Conservation (phyloP, 495 filamentous ascomycete species). For the Aspergillus nanangensis region DNA sequence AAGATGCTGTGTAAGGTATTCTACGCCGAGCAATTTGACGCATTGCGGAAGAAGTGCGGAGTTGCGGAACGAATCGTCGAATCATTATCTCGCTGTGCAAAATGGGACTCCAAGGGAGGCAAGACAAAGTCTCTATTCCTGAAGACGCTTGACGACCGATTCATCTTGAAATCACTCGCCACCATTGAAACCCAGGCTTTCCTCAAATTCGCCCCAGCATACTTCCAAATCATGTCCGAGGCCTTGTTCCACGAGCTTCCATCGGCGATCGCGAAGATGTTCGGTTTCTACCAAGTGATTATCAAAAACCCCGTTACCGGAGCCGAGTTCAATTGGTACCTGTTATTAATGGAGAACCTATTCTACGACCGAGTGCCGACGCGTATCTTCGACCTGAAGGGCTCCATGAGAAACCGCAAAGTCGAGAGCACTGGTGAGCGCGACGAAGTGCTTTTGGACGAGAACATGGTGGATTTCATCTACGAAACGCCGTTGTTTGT, state of each 20-base stretch:
- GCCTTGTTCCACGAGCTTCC: constrained; percentile 94
- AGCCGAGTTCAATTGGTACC: constrained; percentile 89
- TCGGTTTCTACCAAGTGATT: constrained; percentile 94
- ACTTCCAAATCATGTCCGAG: constrained; percentile 96
- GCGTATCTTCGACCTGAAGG: constrained; percentile 96
- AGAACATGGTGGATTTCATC: constrained; percentile 99
- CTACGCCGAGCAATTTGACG: constrained; percentile 97
- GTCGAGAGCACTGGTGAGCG: constrained; percentile 91
- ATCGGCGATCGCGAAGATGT: constrained; percentile 98
- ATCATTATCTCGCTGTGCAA: constrained; percentile 87
- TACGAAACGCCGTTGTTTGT: constrained; percentile 95
- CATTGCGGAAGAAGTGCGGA: constrained; percentile 85
- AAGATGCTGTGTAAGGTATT: constrained; percentile 98
- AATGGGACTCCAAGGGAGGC: constrained; percentile 98
- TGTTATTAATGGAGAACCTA: constrained; percentile 96
- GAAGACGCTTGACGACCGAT: constrained; percentile 91
- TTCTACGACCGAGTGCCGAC: constrained; percentile 93
- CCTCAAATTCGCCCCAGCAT: constrained; percentile 88
- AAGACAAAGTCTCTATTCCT: constrained; percentile 98
- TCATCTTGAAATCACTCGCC: constrained; percentile 86
- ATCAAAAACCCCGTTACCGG: constrained; percentile 94
- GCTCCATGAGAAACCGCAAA: constrained; percentile 96
- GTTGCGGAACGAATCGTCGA: constrained; percentile 92
- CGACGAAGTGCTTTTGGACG: constrained; percentile 93
- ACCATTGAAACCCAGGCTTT: constrained; percentile 91